These are phyloP conservation scores for Tolypocladium inflatum DNA, from an alignment of 2,329 filamentous ascomycete genomes.

Conservation along the genomic window DNA sequence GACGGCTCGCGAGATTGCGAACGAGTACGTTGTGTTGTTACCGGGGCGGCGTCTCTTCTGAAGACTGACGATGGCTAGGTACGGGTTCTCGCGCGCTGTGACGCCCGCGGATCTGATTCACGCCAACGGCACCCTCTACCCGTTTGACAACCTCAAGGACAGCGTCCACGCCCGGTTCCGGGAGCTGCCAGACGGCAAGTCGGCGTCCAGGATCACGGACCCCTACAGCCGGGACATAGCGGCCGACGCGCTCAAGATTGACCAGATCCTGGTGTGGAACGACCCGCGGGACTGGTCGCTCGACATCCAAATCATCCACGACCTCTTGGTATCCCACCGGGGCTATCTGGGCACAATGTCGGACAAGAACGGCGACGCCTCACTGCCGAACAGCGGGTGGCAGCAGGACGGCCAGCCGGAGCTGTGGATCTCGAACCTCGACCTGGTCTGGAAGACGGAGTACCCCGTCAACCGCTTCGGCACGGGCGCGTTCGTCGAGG, in stretches of 20 bases:
- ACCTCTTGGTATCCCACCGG: conserved; percentile 68
- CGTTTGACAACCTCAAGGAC: conserved; percentile 50
- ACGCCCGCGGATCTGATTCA: conserved; percentile 77
- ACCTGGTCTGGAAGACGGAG: conserved; percentile 79
- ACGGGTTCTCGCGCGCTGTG: conserved; percentile 74
- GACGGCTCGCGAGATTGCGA: conserved; percentile 63
- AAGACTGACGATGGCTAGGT: conserved; percentile 16
- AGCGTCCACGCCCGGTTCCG: conserved; percentile 18
- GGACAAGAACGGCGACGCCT: conserved; percentile 53
- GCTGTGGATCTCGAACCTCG: conserved; percentile 83
- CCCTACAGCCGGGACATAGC: conserved; percentile 24
- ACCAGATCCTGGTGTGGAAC: conserved; percentile 89
- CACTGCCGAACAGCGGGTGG: conserved; percentile 66
- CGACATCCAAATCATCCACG: conserved; percentile 74
- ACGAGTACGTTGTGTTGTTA: conserved; percentile 33
- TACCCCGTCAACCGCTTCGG: conserved; percentile 82
- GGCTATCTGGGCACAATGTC: conserved; percentile 78
- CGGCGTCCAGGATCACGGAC: conserved; percentile 18
- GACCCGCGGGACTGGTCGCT: conserved; percentile 95
- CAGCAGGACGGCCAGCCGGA: conserved; percentile 71
- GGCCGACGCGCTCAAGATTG: conserved; percentile 57
- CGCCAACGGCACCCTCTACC: conserved; percentile 68
- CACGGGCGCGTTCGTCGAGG: conserved; percentile 82
- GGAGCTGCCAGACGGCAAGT: conserved; percentile 23
- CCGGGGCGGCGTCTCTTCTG: neutral